Evolutionary conservation across 1,139 yeast genomes (phyloP).

Genomic region (Geotrichum siamense): DNA sequence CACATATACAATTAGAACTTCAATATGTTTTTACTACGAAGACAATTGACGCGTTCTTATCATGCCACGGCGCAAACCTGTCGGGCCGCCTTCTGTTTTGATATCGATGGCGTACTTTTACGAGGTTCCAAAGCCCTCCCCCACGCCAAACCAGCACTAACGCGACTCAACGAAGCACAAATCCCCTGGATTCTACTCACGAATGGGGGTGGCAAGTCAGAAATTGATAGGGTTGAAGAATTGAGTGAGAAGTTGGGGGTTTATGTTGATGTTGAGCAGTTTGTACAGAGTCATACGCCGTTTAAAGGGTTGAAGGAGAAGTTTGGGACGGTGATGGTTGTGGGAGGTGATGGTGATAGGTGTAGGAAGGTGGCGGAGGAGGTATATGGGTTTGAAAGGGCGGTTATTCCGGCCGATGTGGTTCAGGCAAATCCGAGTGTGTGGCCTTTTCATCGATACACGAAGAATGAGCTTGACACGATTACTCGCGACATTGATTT

Average conservation of each 20-base stretch:
- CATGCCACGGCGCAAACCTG: neutral
- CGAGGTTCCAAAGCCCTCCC: conserved; percentile 68
- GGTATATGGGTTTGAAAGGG: conserved; percentile 74
- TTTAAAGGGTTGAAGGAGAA: conserved; percentile 53
- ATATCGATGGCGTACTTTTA: conserved; percentile 86
- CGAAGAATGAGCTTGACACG: conserved; percentile 41
- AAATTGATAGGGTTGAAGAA: conserved; percentile 51
- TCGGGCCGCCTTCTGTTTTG: conserved; percentile 10
- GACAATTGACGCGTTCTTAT: too few species aligned
- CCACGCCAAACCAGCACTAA: conserved; percentile 59
- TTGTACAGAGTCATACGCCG: conserved; percentile 91
- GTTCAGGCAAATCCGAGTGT: conserved; percentile 51
- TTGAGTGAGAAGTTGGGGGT: conserved; percentile 48
- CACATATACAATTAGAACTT: too few species aligned
- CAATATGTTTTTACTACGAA: too few species aligned
- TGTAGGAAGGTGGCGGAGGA: conserved; percentile 61
- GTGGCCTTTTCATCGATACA: conserved; percentile 65
- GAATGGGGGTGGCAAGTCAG: conserved; percentile 88
- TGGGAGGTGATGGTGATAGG: conserved; percentile 73
- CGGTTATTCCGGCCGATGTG: conserved; percentile 69
- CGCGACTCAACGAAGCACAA: conserved; percentile 45
- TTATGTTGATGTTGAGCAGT: conserved; percentile 49
- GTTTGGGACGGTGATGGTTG: conserved; percentile 61
- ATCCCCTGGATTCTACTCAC: conserved; percentile 82
- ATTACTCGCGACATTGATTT: conserved; percentile 36